A percentile compares a stretch with the other conserved stretches of the same genome.
Evolutionary conservation across 2,329 filamentous ascomycete genomes (phyloP).

Genomic region (Chaetomium sp.): DNA sequence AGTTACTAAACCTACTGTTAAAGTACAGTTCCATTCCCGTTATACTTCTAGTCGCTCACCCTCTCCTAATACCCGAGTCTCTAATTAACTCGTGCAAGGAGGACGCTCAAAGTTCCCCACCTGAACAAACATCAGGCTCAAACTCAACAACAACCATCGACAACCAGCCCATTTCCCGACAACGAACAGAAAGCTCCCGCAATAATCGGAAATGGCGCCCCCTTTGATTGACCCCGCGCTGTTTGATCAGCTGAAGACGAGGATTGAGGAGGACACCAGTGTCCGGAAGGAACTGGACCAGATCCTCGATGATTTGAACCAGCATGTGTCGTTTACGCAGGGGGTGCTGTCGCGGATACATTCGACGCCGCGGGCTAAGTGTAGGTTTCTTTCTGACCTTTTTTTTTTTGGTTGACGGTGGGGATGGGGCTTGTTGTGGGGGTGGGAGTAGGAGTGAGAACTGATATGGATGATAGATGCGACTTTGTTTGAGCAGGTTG

Average conservation of each 20-base stretch:
- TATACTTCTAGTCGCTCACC: too few species aligned
- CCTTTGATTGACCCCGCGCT: constrained; percentile 70
- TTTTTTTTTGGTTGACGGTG: neutral
- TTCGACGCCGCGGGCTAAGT: constrained; percentile 64
- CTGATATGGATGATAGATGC: constrained; percentile 45
- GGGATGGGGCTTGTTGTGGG: too few species aligned
- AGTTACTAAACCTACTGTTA: too few species aligned
- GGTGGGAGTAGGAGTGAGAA: too few species aligned
- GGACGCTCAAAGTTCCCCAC: too few species aligned
- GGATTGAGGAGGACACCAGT: constrained; percentile 79
- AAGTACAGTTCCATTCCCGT: too few species aligned
- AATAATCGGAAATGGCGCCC: constrained; percentile 17
- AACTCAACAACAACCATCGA: too few species aligned
- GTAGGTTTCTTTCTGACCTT: constrained; percentile 20
- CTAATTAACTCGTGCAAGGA: too few species aligned
- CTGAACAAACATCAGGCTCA: too few species aligned
- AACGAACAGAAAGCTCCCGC: neutral
- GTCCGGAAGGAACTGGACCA: constrained; percentile 79
- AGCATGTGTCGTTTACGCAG: constrained; percentile 73
- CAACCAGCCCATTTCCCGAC: too few species aligned
- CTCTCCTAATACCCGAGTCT: too few species aligned
- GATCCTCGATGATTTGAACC: constrained; percentile 74
- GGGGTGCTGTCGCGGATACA: constrained; percentile 84
- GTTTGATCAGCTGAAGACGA: constrained; percentile 79
- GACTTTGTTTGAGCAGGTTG: constrained; percentile 61